Evolutionary conservation across 257 asterid species (phyloP), one percentile per base, ranked within the genome.

Genomic region (Agastache rugosa): DNA sequence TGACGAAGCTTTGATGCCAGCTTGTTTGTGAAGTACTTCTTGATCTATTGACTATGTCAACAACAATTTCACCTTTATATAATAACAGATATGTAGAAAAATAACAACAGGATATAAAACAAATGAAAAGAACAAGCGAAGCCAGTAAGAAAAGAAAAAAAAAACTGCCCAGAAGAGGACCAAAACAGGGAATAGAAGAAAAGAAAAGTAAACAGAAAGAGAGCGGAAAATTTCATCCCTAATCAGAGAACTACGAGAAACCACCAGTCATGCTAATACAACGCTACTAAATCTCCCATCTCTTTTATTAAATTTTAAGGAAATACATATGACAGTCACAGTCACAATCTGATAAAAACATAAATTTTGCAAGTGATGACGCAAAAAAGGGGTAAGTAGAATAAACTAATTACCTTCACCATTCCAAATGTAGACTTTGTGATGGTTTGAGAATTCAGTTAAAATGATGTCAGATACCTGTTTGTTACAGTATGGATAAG

Each of bases 361-460:
- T 54, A 35, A 63, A 65, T 65, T 55, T 29, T 44, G 41, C 11
- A 74, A 19, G 71, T 55, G 71, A 39, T 22, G 53, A 44, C 60
- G 44, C 23, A 62, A 31, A 55, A 55, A 63, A 50, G 34, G 20
- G 54, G 35, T 16, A 63, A 41, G 82, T 6, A 69, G 65, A 31
- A 68, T 59, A 61, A 71, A 16, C 37, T 23, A 20, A 67, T 79
- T 90, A 92, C 98, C 97, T 91, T 90, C 75, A 70, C 93, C 91
- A 20, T 83, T 77, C 98, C 98, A 93, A 56, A 91, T 85, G 84
- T 81, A 78, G 75, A 90, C 91, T 69, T 87, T 87, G 48, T 88
- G 89, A 86, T 88, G 86, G 65, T 81, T 78, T 34, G 84, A 75
- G 53, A 93, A 84, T 82, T 88, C 91, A 31, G 71, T 20, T 73